phyloP scores from a whole-genome alignment of 2,329 filamentous ascomycete species.

The Scedosporium apiospermum region DNA sequence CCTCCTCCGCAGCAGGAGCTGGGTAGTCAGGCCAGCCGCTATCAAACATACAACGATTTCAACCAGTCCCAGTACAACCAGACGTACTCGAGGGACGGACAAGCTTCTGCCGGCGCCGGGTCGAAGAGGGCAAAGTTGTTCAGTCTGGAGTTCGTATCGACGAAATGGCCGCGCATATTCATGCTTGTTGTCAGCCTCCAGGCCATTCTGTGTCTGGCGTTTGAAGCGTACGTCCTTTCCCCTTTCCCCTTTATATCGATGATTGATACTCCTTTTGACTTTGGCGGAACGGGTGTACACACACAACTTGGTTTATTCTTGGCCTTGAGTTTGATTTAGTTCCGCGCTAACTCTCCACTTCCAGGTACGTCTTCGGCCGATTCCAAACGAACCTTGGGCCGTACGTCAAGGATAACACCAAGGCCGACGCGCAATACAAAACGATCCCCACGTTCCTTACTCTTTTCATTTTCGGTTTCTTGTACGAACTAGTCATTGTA shows the following conservation, averaged over 20 bases:
- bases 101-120: conserved; percentile 22
- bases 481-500: conserved; percentile 82
- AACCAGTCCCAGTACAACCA: conserved; percentile 22
- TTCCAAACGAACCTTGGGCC: conserved; percentile 60
- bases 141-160: conserved; percentile 64
- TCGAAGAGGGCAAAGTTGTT: conserved; percentile 18
- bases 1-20: not conserved
- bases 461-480: conserved; percentile 92
- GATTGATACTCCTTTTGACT: not conserved
- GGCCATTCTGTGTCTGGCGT: conserved; percentile 67
- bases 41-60: conserved; percentile 14
- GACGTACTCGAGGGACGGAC: conserved; percentile 11
- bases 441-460: conserved; percentile 93
- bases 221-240: conserved; percentile 65
- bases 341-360: not conserved
- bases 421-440: conserved; percentile 38
- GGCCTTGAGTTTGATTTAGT: not conserved
- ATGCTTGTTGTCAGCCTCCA: conserved; percentile 65
- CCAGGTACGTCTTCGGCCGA: conserved; percentile 78
- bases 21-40: not conserved
- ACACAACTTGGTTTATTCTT: not conserved
- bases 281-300: not conserved
- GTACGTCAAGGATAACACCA: conserved; percentile 19
- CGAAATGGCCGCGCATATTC: conserved; percentile 83
- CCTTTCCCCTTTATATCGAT: not conserved